A percentile compares a stretch with the other conserved stretches of the same genome.
Conservation (phyloP, 108 stramenopile species). For the Discostella stelligeroides region DNA sequence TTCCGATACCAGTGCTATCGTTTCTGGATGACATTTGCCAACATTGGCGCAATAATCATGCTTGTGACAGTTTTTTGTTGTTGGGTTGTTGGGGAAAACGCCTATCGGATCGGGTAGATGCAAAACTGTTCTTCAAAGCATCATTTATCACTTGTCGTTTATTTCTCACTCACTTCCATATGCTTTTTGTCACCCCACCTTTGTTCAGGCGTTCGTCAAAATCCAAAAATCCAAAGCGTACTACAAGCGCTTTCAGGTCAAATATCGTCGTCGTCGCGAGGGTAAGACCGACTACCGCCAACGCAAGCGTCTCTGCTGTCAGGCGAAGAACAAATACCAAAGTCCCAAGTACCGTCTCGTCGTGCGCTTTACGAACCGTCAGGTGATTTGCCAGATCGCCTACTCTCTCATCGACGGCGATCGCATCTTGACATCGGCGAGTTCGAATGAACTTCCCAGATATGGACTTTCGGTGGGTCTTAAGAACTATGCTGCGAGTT, state of each 20-base stretch:
- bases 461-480: slow-evolving; percentile 96
- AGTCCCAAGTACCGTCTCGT: slow-evolving; percentile 98
- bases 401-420: slow-evolving; percentile 97
- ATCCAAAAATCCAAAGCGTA: slow-evolving; percentile 95
- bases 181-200: background rate
- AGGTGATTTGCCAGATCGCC: slow-evolving; percentile 96
- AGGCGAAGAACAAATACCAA: slow-evolving; percentile 99
- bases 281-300: slow-evolving; percentile 99
- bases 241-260: slow-evolving; percentile 99
- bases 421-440: slow-evolving; percentile 86
- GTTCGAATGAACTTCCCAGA: slow-evolving; percentile 91
- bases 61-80: no score
- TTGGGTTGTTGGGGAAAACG: no score
- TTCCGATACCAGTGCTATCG: no score
- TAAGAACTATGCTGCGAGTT: slow-evolving; percentile 99
- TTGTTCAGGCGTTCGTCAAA: slow-evolving; percentile 84
- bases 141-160: no score
- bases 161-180: background rate
- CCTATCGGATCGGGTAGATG: no score
- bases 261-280: slow-evolving; percentile 98
- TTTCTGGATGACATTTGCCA: no score
- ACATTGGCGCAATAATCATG: no score
- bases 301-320: slow-evolving; percentile 94
- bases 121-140: no score
- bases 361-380: slow-evolving; percentile 92